Conservation (phyloP, 371 early-diverging fungal species). For the Mucor indicus region DNA sequence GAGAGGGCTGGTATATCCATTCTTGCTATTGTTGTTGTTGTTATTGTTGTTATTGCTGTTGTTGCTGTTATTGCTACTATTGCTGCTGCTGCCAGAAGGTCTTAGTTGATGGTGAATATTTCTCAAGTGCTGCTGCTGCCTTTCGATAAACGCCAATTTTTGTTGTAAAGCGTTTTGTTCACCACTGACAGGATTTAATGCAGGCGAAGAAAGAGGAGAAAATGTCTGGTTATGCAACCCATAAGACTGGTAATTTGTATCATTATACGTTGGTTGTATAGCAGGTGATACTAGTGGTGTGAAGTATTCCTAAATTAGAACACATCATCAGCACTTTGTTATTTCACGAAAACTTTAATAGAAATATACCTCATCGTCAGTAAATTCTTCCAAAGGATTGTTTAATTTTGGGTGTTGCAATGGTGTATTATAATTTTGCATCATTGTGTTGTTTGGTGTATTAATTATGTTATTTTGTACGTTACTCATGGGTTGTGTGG, state of each 20-base stretch:
- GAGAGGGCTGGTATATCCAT: constrained; percentile 8
- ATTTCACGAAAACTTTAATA: background rate
- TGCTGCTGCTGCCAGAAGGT: background rate
- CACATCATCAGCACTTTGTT: too few relatives aligned
- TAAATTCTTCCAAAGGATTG: background rate
- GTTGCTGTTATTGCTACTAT: background rate
- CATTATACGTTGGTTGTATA: constrained; percentile 61
- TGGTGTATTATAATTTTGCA: constrained; percentile 23
- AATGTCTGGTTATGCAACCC: constrained; percentile 43
- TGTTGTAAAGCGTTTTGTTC: constrained; percentile 26
- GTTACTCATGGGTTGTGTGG: constrained; percentile 8
- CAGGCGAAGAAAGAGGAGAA: constrained; percentile 72
- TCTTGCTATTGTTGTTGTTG: background rate
- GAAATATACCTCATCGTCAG: constrained; percentile 41
- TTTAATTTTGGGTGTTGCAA: constrained; percentile 11
- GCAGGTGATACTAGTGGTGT: constrained; percentile 75
- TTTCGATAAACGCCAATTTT: constrained; percentile 43
- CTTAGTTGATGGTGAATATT: constrained; percentile 26
- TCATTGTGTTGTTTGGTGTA: background rate
- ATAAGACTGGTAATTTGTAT: constrained; percentile 28
- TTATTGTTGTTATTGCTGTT: background rate
- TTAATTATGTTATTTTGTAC: background rate
- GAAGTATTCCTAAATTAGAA: constrained; percentile 57
- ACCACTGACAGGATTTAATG: constrained; percentile 45
- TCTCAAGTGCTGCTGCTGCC: constrained; percentile 50